Base-by-base conservation (phyloP, 2,329 filamentous ascomycete species). In the Ilyonectria robusta region DNA sequence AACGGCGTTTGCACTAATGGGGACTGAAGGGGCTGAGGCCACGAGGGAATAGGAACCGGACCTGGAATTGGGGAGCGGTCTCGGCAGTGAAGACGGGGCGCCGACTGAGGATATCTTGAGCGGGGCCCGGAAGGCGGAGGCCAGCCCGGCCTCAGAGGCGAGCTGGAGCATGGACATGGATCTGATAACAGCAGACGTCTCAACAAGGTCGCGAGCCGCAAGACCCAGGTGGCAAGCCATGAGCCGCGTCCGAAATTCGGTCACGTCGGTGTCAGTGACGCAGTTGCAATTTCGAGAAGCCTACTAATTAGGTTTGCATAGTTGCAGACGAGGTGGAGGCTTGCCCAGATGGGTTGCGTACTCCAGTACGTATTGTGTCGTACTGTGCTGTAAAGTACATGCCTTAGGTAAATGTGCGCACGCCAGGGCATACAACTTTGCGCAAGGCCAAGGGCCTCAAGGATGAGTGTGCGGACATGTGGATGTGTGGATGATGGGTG, bases 221-320 rank as follows among this genome's bases (percentile, higher is more conserved):
- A 35, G 15, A 13, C n/a, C 26, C 40, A 57, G 37, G 58, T 40
- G 19, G 29, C 17, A 61, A 60, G 53, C 35, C n/a, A 11, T 46
- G 51, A 44, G 40, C 53, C 29, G 46, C 58, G 58, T 61, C 63
- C 63, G 63, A 66, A 58, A 21, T 46, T 53, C 50, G 50, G 50
- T 53, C 29, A 31, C 9, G 37, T 59, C 62, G 55, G 62, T 51
- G 62, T 48, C 37, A 23, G 37, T 47, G 50, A 59, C 51, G 46
- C 53, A 61, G 51, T 46, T 61, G 58, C 58, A 66, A 53, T 61
- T 66, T 66, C 53, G 63, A 62, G 63, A 65, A 65, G 53, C 46
- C 53, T 51, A 48, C 53, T 61, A 58, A 35, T 21, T 33, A 53
- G 37, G 63, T 54, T 66, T 53, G 26, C n/a, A 40, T 50, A 65